Conservation (phyloP, 2,329 filamentous ascomycete species). For the Mariannaea elegans region DNA sequence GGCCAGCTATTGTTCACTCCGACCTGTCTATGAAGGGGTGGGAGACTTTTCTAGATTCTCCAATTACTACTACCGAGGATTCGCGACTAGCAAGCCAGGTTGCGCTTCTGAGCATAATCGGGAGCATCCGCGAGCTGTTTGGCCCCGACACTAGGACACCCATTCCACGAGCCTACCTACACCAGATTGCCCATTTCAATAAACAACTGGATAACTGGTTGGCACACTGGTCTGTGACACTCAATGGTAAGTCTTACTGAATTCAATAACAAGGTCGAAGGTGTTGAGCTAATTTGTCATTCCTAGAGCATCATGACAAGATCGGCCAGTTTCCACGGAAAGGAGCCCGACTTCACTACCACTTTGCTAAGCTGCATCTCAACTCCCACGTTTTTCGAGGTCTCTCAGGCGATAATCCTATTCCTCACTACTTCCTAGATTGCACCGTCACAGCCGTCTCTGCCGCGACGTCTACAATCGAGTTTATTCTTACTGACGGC, state of each 20-base stretch:
- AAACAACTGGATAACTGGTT: conserved; percentile 50
- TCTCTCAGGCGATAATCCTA: conserved; percentile 43
- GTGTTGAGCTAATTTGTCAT: too few relatives aligned
- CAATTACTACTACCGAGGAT: conserved; percentile 62
- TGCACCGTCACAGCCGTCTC: conserved; percentile 43
- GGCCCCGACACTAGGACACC: conserved; percentile 64
- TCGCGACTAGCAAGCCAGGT: conserved; percentile 68
- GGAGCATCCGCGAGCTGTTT: conserved; percentile 64
- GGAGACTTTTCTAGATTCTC: conserved; percentile 62
- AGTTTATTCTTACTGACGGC: conserved; percentile 53
- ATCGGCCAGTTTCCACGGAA: conserved; percentile 53
- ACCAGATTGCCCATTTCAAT: conserved; percentile 52
- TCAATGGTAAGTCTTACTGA: too few relatives aligned
- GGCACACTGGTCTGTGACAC: too few relatives aligned
- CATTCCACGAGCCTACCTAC: conserved; percentile 60
- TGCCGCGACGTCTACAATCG: conserved; percentile 54
- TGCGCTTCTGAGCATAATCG: conserved; percentile 65
- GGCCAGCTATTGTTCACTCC: conserved; percentile 66
- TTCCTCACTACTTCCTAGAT: conserved; percentile 47
- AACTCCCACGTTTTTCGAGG: conserved; percentile 54
- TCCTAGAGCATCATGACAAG: conserved; percentile 49
- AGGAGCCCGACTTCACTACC: conserved; percentile 51
- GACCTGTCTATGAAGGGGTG: conserved; percentile 66
- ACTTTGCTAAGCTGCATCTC: conserved; percentile 53
- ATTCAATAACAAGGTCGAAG: too few relatives aligned